phyloP scores from a whole-genome alignment of 1,284 basidiomycete species.

The Cryptococcus hybrid region DNA sequence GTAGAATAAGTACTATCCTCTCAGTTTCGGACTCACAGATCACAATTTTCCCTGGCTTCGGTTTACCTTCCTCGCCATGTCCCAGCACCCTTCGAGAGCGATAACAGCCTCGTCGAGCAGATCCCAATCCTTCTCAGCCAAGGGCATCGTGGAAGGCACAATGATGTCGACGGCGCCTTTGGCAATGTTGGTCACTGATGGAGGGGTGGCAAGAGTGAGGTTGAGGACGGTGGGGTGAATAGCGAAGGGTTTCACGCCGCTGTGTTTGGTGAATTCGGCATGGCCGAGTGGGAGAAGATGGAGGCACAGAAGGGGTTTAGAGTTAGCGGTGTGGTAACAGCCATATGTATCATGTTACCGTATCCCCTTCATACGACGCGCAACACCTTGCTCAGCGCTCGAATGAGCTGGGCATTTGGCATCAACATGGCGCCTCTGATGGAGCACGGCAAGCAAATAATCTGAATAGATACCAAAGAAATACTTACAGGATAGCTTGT shows the following conservation, averaged over 20 bases:
- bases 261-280: conserved; percentile 15
- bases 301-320: not conserved
- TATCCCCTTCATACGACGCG: not conserved
- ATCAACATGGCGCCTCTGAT: not conserved
- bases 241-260: conserved; percentile 26
- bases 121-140: conserved; percentile 62
- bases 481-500: conserved; percentile 17
- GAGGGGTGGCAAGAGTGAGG: conserved; percentile 23
- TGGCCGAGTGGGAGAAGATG: not conserved
- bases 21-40: conserved; percentile 60
- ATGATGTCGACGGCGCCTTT: conserved; percentile 41
- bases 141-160: conserved; percentile 28
- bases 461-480: too few relatives aligned
- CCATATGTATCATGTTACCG: not conserved
- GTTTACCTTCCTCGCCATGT: conserved; percentile 49
- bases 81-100: conserved; percentile 30
- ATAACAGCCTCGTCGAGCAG: conserved; percentile 69
- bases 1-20: not conserved
- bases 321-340: not conserved
- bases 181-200: conserved; percentile 28
- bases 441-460: not conserved
- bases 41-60: conserved; percentile 61
- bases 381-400: not conserved
- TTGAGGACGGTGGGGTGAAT: conserved; percentile 39
- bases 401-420: too few relatives aligned